Conservation (phyloP, 1,284 basidiomycete species). For the Leccinum angustisporum region DNA sequence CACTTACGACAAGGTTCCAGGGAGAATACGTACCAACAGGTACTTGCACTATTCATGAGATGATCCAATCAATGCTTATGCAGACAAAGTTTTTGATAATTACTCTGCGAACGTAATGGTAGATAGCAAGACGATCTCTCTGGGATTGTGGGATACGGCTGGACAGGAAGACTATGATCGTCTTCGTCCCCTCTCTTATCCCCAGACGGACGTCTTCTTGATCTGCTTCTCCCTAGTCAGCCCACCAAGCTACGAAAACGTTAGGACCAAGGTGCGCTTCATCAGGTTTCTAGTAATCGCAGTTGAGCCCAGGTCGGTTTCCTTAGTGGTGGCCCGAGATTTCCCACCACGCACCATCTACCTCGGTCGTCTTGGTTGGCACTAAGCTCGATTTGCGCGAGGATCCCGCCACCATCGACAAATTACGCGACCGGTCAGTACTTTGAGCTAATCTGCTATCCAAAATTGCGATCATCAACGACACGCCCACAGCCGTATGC, state of each 20-base stretch:
- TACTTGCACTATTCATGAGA: constrained; percentile 35
- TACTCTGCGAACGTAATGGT: constrained; percentile 97
- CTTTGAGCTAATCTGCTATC: constrained; percentile 3
- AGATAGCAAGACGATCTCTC: constrained; percentile 96
- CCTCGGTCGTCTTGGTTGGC: constrained; percentile 93
- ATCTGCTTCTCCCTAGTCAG: constrained; percentile 99
- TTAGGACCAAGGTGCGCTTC: constrained; percentile 84
- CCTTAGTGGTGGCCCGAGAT: constrained; percentile 94
- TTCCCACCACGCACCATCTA: constrained; percentile 94
- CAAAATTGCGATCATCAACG: constrained; percentile 14
- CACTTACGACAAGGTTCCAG: constrained; percentile 40
- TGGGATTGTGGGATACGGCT: constrained; percentile 99
- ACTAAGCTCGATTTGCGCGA: constrained; percentile 98
- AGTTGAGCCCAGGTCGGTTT: constrained; percentile 9
- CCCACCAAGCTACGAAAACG: constrained; percentile 98
- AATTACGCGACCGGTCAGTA: constrained; percentile 83
- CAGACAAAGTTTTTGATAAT: constrained; percentile 81
- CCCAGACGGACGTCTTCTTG: constrained; percentile 98
- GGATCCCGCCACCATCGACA: constrained; percentile 88
- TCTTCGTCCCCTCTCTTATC: constrained; percentile 96
- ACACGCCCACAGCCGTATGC: constrained; percentile 71
- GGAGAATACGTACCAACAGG: constrained; percentile 98
- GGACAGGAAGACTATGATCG: constrained; percentile 99
- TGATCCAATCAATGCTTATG: constrained; percentile 18
- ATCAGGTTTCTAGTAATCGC: constrained; percentile 3